Evolutionary conservation across 1,139 yeast species (phyloP).

Genomic region (Debaryomycetaceae sp.): DNA sequence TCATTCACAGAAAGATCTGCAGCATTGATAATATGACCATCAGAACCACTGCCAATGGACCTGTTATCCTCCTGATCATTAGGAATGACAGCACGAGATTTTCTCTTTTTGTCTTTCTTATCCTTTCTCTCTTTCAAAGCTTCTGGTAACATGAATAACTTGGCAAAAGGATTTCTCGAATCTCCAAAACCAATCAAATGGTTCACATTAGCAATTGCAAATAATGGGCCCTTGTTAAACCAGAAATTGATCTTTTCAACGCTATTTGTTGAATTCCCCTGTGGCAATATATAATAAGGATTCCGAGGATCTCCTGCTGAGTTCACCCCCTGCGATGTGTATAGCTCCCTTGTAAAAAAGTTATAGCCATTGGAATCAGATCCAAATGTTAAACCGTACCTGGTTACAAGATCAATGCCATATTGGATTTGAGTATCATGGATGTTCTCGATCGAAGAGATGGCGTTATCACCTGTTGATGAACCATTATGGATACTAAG

Average conservation of each 20-base stretch:
- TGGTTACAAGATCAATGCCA: constrained; percentile 62
- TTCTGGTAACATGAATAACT: constrained; percentile 65
- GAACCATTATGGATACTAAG: constrained; percentile 45
- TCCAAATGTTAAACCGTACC: constrained; percentile 71
- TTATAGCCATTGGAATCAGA: constrained; percentile 63
- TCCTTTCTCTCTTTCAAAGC: constrained; percentile 69
- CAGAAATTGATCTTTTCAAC: constrained; percentile 65
- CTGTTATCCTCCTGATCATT: constrained; percentile 9
- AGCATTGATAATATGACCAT: constrained; percentile 35
- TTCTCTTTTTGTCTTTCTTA: constrained; percentile 60
- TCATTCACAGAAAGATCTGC: constrained; percentile 45
- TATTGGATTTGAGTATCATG: constrained; percentile 45
- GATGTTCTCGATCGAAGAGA: constrained; percentile 21
- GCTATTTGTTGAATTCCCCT: constrained; percentile 27
- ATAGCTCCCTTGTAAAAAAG: constrained; percentile 54
- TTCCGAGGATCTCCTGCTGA: constrained; percentile 26
- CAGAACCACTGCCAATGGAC: constrained; percentile 16
- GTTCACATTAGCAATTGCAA: constrained; percentile 71
- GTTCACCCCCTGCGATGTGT: constrained; percentile 32
- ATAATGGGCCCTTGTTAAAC: constrained; percentile 70
- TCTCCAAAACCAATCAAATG: constrained; percentile 78
- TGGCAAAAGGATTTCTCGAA: constrained; percentile 69
- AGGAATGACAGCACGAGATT: constrained; percentile 17
- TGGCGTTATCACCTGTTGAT: constrained; percentile 5
- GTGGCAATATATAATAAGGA: constrained; percentile 31